Conservation (phyloP, 257 asterid genomes). For the Marsdenia floribunda region DNA sequence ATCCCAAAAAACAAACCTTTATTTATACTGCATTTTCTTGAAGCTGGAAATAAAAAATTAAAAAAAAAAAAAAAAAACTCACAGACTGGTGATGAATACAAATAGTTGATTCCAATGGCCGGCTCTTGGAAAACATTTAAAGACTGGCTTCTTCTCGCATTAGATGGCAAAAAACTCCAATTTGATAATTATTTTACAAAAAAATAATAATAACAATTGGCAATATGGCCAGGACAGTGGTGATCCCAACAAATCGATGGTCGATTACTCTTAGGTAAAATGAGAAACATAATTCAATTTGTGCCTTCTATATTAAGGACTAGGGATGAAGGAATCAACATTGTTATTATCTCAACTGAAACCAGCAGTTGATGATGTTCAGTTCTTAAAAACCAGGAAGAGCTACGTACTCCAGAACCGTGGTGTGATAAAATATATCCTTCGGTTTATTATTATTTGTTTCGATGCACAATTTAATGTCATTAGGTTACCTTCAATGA, state of each 20-base stretch:
- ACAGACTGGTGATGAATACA: background rate
- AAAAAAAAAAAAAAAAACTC: too few species aligned
- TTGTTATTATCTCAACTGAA: background rate
- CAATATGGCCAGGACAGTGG: background rate
- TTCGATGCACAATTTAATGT: too few species aligned
- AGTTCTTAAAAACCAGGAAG: background rate
- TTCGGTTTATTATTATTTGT: too few species aligned
- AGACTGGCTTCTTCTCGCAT: background rate
- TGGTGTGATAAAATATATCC: too few species aligned
- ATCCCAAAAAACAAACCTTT: background rate
- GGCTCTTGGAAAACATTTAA: background rate
- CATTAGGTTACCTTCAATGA: too few species aligned
- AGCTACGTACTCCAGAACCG: too few species aligned
- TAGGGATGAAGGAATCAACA: background rate
- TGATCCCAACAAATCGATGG: background rate
- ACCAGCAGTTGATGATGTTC: background rate
- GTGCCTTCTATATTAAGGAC: background rate
- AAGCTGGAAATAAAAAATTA: background rate
- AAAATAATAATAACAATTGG: background rate
- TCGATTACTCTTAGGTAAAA: background rate
- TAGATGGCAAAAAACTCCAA: background rate
- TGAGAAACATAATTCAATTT: background rate
- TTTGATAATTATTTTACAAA: background rate
- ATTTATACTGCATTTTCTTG: background rate
- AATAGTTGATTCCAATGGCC: constrained; percentile 3